Evolutionary conservation across 345 rosid genomes (phyloP).

Genomic region (Melastoma malabathricum): DNA sequence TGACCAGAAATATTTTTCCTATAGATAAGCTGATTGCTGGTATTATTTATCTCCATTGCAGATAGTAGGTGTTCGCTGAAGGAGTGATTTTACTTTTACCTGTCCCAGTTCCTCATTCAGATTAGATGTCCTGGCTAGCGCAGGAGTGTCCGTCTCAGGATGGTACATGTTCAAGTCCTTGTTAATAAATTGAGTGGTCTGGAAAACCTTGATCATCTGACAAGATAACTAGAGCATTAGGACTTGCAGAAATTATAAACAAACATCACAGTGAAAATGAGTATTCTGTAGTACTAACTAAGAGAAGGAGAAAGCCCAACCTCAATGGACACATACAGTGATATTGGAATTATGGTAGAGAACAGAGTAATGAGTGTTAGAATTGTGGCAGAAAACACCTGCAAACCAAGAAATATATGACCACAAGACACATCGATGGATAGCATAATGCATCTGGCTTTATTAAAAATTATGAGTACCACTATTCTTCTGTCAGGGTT

Average conservation of each 20-base stretch:
- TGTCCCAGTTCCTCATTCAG: constrained; percentile 99
- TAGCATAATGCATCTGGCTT: too few species aligned
- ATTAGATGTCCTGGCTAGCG: constrained; percentile 93
- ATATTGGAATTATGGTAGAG: constrained; percentile 93
- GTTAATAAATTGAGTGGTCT: constrained; percentile 91
- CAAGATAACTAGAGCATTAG: too few species aligned
- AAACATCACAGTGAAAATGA: constrained; percentile 6
- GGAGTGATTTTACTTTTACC: constrained; percentile 26
- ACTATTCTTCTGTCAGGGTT: constrained; percentile 57
- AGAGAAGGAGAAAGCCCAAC: constrained; percentile 19
- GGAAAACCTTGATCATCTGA: constrained; percentile 97
- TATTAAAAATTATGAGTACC: constrained; percentile 27
- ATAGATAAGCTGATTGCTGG: neutral
- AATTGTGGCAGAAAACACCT: constrained; percentile 67
- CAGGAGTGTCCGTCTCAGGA: constrained; percentile 84
- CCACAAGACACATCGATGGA: too few species aligned
- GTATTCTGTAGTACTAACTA: neutral
- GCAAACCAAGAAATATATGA: constrained; percentile 17
- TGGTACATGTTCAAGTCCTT: constrained; percentile 88
- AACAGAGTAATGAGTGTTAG: constrained; percentile 87
- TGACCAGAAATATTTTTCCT: neutral
- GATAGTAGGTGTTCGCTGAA: too few species aligned
- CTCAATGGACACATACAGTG: constrained; percentile 97
- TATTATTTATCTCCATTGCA: too few species aligned
- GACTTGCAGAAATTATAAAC: constrained; percentile 6